Conservation (phyloP, 2,329 filamentous ascomycete genomes). For the Gnomoniopsis smithogilvyi region DNA sequence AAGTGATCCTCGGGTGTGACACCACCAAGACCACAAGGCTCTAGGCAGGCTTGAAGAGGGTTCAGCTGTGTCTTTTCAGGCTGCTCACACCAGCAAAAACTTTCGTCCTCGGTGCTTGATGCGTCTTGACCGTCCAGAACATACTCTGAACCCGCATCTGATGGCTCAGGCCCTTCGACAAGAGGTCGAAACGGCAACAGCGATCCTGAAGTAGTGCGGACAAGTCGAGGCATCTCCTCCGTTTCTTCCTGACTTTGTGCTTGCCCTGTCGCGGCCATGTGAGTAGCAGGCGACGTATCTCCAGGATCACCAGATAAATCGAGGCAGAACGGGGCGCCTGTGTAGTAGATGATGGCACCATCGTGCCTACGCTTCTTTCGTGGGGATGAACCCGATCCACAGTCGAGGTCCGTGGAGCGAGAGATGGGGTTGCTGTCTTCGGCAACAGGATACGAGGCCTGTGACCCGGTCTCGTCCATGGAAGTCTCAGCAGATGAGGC, state of each 20-base stretch:
- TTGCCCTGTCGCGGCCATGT: slow-evolving; percentile 44
- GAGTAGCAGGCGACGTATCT: slow-evolving; percentile 44
- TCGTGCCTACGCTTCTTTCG: slow-evolving; percentile 54
- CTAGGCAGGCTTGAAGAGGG: slow-evolving; percentile 49
- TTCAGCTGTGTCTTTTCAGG: slow-evolving; percentile 35
- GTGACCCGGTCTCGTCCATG: slow-evolving; percentile 44
- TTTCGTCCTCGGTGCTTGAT: slow-evolving; percentile 37
- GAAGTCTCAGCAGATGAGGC: slow-evolving; percentile 46
- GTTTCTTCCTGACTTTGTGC: slow-evolving; percentile 26
- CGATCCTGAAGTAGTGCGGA: slow-evolving; percentile 50
- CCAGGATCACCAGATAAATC: slow-evolving; percentile 69
- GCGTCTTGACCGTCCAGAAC: slow-evolving; percentile 31
- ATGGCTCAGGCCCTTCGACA: slow-evolving; percentile 32
- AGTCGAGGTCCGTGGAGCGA: slow-evolving; percentile 43
- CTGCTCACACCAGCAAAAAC: slow-evolving; percentile 44
- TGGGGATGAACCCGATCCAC: slow-evolving; percentile 44
- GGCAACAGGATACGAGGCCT: slow-evolving; percentile 38
- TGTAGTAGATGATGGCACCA: slow-evolving; percentile 82
- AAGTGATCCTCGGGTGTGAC: slow-evolving; percentile 64
- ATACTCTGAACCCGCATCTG: slow-evolving; percentile 27
- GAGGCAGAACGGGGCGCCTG: slow-evolving; percentile 73
- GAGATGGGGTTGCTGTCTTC: slow-evolving; percentile 47
- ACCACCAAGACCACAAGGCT: slow-evolving; percentile 57
- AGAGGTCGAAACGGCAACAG: slow-evolving; percentile 47
- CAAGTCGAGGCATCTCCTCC: slow-evolving; percentile 25